A percentile compares a stretch with the other conserved stretches of the same genome.
phyloP scores from a whole-genome alignment of 768 basidiomycete species.

The Tephrocybe sp. region DNA sequence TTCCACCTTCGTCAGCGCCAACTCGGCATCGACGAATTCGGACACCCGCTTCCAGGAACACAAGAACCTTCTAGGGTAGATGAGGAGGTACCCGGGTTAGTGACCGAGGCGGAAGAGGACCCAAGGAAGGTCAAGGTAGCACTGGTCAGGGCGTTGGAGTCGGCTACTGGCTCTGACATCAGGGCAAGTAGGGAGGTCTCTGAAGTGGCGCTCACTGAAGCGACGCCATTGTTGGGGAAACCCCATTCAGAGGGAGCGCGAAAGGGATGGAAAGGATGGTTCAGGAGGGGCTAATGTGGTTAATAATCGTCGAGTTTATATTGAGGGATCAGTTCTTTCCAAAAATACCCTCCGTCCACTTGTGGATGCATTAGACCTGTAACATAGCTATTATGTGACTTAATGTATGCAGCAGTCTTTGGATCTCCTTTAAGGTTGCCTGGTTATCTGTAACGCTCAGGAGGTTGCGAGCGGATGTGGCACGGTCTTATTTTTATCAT shows the following conservation, averaged over 20 bases:
- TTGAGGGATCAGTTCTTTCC: too few species aligned
- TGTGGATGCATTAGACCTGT: too few species aligned
- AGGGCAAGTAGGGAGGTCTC: constrained; percentile 3
- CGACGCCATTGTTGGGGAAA: constrained; percentile 20
- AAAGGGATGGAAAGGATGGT: constrained; percentile 6
- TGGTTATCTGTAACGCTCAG: too few species aligned
- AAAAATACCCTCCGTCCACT: too few species aligned
- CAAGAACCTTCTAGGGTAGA: not conserved
- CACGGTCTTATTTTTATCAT: too few species aligned
- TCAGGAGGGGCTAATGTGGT: not conserved
- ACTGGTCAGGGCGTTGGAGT: constrained; percentile 22
- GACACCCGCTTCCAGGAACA: constrained; percentile 30
- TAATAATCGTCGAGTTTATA: too few species aligned
- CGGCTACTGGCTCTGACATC: constrained; percentile 23
- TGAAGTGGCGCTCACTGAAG: constrained; percentile 14
- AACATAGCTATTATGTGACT: too few species aligned
- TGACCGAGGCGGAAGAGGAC: constrained; percentile 23
- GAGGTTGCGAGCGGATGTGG: too few species aligned
- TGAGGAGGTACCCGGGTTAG: constrained; percentile 22
- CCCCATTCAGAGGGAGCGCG: not conserved
- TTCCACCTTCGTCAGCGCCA: constrained; percentile 81
- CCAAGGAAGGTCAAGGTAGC: constrained; percentile 20
- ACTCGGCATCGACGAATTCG: constrained; percentile 88
- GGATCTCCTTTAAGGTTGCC: too few species aligned
- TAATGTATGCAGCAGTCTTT: too few species aligned